Evolutionary conservation across 768 basidiomycete species (phyloP).

Genomic region (Xerocomus brunneocitrinus): DNA sequence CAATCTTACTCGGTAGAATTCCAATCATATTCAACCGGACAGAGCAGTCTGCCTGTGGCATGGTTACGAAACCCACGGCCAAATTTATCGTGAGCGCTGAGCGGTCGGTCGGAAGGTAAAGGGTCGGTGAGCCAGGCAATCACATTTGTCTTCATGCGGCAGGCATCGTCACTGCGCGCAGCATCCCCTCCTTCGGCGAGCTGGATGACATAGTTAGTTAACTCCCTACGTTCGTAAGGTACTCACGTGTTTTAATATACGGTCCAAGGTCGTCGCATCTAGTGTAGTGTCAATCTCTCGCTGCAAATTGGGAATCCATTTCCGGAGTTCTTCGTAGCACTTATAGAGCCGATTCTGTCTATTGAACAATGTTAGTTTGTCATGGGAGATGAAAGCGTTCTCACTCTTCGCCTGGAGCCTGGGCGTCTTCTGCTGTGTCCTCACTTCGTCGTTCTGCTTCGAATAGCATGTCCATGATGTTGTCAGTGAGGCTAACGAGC

Average conservation of each 20-base stretch:
- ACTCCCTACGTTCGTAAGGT: not conserved
- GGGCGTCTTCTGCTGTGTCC: too few relatives aligned
- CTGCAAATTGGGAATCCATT: not conserved
- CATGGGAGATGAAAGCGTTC: too few relatives aligned
- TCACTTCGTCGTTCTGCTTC: too few relatives aligned
- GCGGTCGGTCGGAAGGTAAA: not conserved
- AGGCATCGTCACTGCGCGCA: not conserved
- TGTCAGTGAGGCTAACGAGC: too few relatives aligned
- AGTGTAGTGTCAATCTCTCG: not conserved
- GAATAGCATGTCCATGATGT: too few relatives aligned
- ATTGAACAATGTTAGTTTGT: too few relatives aligned
- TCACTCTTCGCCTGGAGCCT: too few relatives aligned
- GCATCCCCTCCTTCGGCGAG: not conserved
- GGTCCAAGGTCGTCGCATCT: not conserved
- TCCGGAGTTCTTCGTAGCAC: not conserved
- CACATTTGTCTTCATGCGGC: not conserved
- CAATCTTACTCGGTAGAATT: too few relatives aligned
- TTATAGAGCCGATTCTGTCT: not conserved
- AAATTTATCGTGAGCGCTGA: not conserved
- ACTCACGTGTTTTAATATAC: not conserved
- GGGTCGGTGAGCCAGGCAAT: too few relatives aligned
- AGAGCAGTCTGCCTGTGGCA: slow-evolving; percentile 1
- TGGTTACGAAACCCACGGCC: slow-evolving; percentile 5
- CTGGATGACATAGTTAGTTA: not conserved
- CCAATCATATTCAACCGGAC: slow-evolving; percentile 13